A percentile compares a stretch with the other conserved stretches of the same genome.
These are phyloP conservation scores for Lolium rigidum DNA, from an alignment of 176 grass and related monocot species.

Conservation along the genomic window DNA sequence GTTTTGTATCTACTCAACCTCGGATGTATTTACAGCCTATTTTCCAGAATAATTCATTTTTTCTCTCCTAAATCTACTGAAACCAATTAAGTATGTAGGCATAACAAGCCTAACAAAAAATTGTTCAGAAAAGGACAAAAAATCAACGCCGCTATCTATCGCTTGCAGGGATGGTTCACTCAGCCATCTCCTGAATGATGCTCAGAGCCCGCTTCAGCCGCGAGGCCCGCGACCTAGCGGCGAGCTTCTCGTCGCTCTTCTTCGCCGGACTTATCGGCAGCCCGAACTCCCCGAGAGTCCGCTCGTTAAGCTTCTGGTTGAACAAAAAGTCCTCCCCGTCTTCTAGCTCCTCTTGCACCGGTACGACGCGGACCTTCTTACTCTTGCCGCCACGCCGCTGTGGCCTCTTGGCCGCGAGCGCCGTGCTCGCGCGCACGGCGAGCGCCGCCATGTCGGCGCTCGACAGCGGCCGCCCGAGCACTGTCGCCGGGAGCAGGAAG, in stretches of 20 bases:
- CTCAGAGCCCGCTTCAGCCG: constrained; percentile 47
- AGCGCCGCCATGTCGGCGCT: constrained; percentile 58
- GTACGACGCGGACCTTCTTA: constrained; percentile 43
- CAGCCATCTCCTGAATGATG: constrained; percentile 51
- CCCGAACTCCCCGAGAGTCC: constrained; percentile 42
- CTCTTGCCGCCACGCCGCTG: neutral
- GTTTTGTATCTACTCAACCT: constrained; percentile 14
- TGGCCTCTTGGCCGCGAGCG: constrained; percentile 27
- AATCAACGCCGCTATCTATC: neutral
- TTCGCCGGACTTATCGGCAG: neutral
- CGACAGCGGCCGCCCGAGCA: constrained; percentile 35
- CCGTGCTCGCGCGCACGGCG: constrained; percentile 58
- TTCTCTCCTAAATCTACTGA: constrained; percentile 14
- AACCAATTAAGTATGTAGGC: neutral
- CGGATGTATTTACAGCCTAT: neutral
- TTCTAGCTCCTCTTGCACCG: constrained; percentile 20
- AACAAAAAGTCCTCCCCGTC: neutral
- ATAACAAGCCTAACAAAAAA: neutral
- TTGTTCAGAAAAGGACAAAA: neutral
- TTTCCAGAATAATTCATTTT: neutral
- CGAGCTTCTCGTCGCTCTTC: constrained; percentile 18
- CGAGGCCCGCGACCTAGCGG: neutral
- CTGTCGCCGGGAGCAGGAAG: constrained; percentile 56
- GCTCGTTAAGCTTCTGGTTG: constrained; percentile 57
- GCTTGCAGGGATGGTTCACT: constrained; percentile 30